Conservation (phyloP, 192 early-diverging fungal genomes). For the Backusella mclennaniae region DNA sequence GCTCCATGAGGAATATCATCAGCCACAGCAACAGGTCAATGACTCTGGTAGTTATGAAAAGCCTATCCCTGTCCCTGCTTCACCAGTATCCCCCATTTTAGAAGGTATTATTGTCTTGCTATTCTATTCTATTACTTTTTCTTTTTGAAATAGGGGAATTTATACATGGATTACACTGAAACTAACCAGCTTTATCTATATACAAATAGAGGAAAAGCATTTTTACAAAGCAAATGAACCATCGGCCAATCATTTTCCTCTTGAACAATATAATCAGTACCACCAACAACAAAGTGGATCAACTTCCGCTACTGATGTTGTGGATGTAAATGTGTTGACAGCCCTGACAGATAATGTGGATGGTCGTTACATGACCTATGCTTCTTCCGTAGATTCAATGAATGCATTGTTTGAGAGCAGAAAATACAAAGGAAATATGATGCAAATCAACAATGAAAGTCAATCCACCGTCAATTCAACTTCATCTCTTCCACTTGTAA, state of each 20-base stretch:
- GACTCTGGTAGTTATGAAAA: not conserved
- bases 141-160: not conserved
- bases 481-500: not conserved
- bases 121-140: not conserved
- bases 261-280: not conserved
- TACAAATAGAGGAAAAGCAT: not conserved
- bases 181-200: not conserved
- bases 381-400: slow-evolving; percentile 67
- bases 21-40: not conserved
- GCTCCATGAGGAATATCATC: not conserved
- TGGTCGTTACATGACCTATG: slow-evolving; percentile 67
- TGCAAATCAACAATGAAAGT: not conserved
- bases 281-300: not conserved
- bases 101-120: not conserved
- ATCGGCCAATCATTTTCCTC: not conserved
- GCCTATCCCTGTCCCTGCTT: not conserved
- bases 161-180: not conserved
- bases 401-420: slow-evolving; percentile 68
- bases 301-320: not conserved
- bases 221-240: not conserved
- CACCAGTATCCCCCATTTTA: not conserved
- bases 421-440: slow-evolving; percentile 31
- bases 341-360: slow-evolving; percentile 53
- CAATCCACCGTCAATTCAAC: not conserved
- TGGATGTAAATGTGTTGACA: slow-evolving; percentile 15